Evolutionary conservation across 1,139 yeast genomes (phyloP), one percentile per base, ranked within the genome.

Genomic region (Pichia sp.): DNA sequence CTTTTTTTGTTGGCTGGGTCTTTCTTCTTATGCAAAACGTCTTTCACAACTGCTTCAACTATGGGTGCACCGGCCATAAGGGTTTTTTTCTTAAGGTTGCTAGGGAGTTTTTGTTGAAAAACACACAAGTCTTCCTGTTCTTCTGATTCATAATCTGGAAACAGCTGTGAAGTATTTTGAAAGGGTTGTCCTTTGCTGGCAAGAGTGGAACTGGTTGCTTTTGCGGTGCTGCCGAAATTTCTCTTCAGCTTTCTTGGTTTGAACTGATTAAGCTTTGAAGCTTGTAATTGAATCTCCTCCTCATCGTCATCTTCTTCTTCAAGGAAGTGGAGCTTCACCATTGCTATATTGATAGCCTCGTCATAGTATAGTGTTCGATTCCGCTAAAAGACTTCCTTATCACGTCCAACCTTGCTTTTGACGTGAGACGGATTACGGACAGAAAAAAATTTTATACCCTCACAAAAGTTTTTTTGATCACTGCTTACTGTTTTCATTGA

Each of bases 201-300:
- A 27, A 27, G 29, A 27, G 29, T 27, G 29, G 29, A 27, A 7
- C 29, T 27, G 29, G 4, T 27, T 27, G 29, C 29, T 12, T 41
- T 40, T 30, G 41, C 3, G 8, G 41, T n/a, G 9, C 4, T 16
- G 20, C 6, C 44, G 6, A 24, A 33, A 34, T 29, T 12, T 14
- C 41, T 5, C 30, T 52, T 48, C 16, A 16, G 29, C 16, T 52
- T 52, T 40, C 52, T 33, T 4, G 55, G 33, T 43, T 43, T 52
- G 14, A 52, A 52, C 17, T 46, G 38, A 29, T n/a, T 31, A 7
- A 16, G 14, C 31, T 47, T 16, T 3, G 48, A 27, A n/a, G 29
- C 29, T 29, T 27, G 16, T 6, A 29, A 14, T 12, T 42, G 20
- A 6, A 24, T 17, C 6, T 24, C 10, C 16, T 33, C 12, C 6